phyloP scores from a whole-genome alignment of 345 rosid genomes.

The Boechera stricta region DNA sequence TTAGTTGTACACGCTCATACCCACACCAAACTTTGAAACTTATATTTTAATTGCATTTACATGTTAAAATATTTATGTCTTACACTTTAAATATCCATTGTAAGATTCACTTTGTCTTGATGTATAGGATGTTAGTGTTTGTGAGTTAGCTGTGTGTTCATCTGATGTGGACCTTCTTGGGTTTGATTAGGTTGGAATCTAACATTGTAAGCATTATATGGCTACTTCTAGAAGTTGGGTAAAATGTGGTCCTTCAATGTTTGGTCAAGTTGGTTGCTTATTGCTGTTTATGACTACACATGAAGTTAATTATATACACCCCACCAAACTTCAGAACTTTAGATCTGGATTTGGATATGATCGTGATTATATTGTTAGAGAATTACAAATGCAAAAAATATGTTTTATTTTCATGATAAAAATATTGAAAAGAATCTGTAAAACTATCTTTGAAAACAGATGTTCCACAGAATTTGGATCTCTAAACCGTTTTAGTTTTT shows the following conservation, averaged over 20 bases:
- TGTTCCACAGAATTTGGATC: too few species aligned
- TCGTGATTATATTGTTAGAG: slow-evolving; percentile 12
- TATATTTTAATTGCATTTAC: background rate
- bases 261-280: slow-evolving; percentile 31
- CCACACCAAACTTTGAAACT: background rate
- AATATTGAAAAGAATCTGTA: background rate
- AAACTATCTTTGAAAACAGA: background rate
- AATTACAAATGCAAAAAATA: background rate
- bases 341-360: slow-evolving; percentile 12
- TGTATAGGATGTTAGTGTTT: slow-evolving; percentile 17
- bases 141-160: slow-evolving; percentile 30
- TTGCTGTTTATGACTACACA: slow-evolving; percentile 29
- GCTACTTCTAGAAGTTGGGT: slow-evolving; percentile 33
- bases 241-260: slow-evolving; percentile 38
- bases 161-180: slow-evolving; percentile 29
- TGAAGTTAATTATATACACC: slow-evolving; percentile 14
- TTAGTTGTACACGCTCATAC: slow-evolving; percentile 1
- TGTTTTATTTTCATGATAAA: background rate
- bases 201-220: slow-evolving; percentile 31
- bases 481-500: too few species aligned
- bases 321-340: slow-evolving; percentile 21
- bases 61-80: background rate
- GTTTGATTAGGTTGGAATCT: slow-evolving; percentile 34
- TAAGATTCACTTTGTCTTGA: slow-evolving; percentile 10
- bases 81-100: slow-evolving; percentile 24